phyloP scores from a whole-genome alignment of 2,329 filamentous ascomycete species.

The Fusarium equiseti region DNA sequence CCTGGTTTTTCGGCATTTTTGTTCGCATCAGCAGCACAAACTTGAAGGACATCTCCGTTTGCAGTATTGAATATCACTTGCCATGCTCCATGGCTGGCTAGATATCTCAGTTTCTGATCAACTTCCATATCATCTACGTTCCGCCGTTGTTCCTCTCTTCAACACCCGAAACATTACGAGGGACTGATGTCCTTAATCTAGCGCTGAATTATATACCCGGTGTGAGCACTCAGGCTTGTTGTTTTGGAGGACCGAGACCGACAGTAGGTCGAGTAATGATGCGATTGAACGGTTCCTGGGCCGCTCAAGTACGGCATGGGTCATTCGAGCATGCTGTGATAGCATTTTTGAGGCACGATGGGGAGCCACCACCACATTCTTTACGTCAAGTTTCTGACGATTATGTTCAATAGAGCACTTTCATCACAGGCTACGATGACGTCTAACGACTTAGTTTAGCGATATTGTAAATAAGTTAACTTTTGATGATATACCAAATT shows the following conservation, averaged over 20 bases:
- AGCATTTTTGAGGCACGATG: conserved; percentile 8
- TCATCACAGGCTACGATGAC: conserved; percentile 25
- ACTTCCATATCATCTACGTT: conserved; percentile 6
- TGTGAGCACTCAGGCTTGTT: conserved; percentile 36
- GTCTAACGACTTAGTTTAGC: conserved; percentile 40
- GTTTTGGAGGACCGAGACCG: conserved; percentile 32
- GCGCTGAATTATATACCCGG: conserved; percentile 48
- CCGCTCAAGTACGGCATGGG: conserved; percentile 7
- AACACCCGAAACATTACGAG: conserved; percentile 32
- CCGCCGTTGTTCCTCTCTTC: conserved; percentile 5
- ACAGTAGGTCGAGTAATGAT: conserved; percentile 36
- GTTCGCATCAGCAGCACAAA: conserved; percentile 33
- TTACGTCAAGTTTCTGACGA: conserved; percentile 36
- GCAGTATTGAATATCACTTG: conserved; percentile 15
- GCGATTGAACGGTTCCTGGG: conserved; percentile 1
- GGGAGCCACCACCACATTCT: conserved; percentile 27
- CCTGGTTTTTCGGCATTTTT: conserved; percentile 44
- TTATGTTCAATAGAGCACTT: conserved; percentile 39
- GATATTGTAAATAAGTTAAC: conserved; percentile 27
- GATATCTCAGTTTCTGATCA: conserved; percentile 6
- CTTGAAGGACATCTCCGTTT: conserved; percentile 27
- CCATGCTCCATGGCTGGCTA: conserved; percentile 2
- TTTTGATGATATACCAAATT: conserved; percentile 18
- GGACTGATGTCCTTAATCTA: conserved; percentile 35
- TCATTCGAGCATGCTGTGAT: neutral